Evolutionary conservation across 202 grass and related monocot species (phyloP).

Genomic region (Carex arenaria): DNA sequence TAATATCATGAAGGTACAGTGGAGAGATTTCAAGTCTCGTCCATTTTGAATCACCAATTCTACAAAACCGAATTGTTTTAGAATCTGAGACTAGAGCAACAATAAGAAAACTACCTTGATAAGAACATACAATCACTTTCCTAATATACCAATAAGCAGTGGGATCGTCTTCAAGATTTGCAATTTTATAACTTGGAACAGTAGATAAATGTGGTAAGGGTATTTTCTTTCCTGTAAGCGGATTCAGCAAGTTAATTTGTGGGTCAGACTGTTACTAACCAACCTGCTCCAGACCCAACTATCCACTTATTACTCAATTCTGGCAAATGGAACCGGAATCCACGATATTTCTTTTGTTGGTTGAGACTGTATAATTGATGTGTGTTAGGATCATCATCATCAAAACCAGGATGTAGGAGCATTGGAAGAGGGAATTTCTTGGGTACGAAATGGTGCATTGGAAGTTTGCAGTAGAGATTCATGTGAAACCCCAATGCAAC

Average conservation of each 20-base stretch:
- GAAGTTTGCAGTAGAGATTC: not conserved
- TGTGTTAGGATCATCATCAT: not conserved
- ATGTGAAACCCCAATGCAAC: not conserved
- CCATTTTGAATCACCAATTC: slow-evolving; percentile 7
- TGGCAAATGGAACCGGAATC: not conserved
- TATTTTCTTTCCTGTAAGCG: slow-evolving; percentile 12
- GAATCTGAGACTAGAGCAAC: not conserved
- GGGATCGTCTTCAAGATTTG: no score
- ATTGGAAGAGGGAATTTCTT: slow-evolving; percentile 10
- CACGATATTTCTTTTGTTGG: not conserved
- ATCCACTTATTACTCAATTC: slow-evolving; percentile 3
- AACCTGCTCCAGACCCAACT: not conserved
- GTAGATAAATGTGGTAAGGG: not conserved
- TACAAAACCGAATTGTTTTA: not conserved
- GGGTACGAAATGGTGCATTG: not conserved
- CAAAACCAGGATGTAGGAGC: not conserved
- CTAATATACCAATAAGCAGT: not conserved
- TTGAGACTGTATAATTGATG: not conserved
- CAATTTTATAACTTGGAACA: not conserved
- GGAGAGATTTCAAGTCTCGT: not conserved
- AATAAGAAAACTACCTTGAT: not conserved
- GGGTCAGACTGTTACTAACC: not conserved
- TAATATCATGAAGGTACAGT: not conserved
- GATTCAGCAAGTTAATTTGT: not conserved
- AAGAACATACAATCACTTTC: not conserved